These are phyloP conservation scores for Ophiostoma tasmaniense DNA, from an alignment of 2,329 filamentous ascomycete species.

Conservation along the genomic window DNA sequence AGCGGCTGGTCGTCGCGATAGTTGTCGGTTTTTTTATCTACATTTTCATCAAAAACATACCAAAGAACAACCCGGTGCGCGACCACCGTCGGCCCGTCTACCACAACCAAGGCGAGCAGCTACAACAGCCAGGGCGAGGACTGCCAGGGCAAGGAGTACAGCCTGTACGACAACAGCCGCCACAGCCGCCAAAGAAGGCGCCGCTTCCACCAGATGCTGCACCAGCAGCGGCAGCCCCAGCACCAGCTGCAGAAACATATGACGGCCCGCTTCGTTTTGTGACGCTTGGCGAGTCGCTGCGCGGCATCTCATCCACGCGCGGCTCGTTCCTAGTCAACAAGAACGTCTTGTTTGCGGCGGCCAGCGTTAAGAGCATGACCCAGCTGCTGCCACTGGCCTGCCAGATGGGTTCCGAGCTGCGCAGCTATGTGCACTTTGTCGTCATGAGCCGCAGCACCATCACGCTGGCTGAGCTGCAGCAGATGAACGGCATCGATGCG, in stretches of 20 bases:
- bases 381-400: slow-evolving; percentile 75
- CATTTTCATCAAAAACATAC: slow-evolving; percentile 57
- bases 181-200: neutral
- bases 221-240: neutral
- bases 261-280: slow-evolving; percentile 64
- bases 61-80: slow-evolving; percentile 35
- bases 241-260: slow-evolving; percentile 33
- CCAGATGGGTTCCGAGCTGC: slow-evolving; percentile 63
- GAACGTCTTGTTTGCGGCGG: slow-evolving; percentile 72
- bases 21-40: slow-evolving; percentile 47
- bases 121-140: neutral
- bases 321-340: slow-evolving; percentile 47
- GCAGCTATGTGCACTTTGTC: slow-evolving; percentile 72
- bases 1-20: slow-evolving; percentile 42
- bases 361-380: slow-evolving; percentile 63
- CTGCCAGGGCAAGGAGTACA: neutral
- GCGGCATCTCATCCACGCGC: slow-evolving; percentile 45
- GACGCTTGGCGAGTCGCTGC: slow-evolving; percentile 54
- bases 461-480: slow-evolving; percentile 57
- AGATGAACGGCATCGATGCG: slow-evolving; percentile 70
- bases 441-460: slow-evolving; percentile 68
- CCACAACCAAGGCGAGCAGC: slow-evolving; percentile 19
- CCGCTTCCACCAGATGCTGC: neutral
- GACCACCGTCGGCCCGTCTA: slow-evolving; percentile 34
- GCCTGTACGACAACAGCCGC: neutral